phyloP scores from a whole-genome alignment of 2,329 filamentous ascomycete species.

The Calonectria hawksworthii region DNA sequence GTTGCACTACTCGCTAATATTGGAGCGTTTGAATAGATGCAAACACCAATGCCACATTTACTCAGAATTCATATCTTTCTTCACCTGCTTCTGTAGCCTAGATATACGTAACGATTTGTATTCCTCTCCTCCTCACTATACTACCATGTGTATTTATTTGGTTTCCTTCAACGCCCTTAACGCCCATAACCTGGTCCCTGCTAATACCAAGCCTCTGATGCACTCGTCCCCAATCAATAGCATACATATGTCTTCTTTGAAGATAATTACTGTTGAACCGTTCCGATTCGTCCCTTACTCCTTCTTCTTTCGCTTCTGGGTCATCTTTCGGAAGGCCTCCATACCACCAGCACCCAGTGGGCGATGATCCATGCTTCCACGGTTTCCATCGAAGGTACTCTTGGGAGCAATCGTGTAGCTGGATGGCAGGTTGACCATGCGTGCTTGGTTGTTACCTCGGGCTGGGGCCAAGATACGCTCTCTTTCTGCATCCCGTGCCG shows the following conservation, averaged over 20 bases:
- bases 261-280: not conserved
- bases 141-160: slow-evolving; percentile 17
- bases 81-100: not conserved
- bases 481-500: slow-evolving; percentile 65
- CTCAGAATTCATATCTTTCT: not conserved
- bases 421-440: slow-evolving; percentile 66
- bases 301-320: slow-evolving; percentile 72
- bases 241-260: slow-evolving; percentile 31
- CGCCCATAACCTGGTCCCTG: slow-evolving; percentile 37
- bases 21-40: not conserved
- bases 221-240: slow-evolving; percentile 36
- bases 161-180: slow-evolving; percentile 39
- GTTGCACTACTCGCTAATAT: not conserved
- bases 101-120: not conserved
- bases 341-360: slow-evolving; percentile 74
- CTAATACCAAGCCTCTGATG: slow-evolving; percentile 35
- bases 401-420: slow-evolving; percentile 73
- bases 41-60: not conserved
- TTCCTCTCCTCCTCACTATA: slow-evolving; percentile 5
- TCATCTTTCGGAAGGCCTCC: slow-evolving; percentile 77
- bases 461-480: slow-evolving; percentile 71
- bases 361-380: slow-evolving; percentile 65
- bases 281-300: slow-evolving; percentile 28
- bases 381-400: slow-evolving; percentile 71
- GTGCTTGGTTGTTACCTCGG: slow-evolving; percentile 68